Percentiles rank a stretch among this genome's conserved stretches.
Conservation (phyloP, 78 protist genomes). For the Goniomonas avonlea region DNA sequence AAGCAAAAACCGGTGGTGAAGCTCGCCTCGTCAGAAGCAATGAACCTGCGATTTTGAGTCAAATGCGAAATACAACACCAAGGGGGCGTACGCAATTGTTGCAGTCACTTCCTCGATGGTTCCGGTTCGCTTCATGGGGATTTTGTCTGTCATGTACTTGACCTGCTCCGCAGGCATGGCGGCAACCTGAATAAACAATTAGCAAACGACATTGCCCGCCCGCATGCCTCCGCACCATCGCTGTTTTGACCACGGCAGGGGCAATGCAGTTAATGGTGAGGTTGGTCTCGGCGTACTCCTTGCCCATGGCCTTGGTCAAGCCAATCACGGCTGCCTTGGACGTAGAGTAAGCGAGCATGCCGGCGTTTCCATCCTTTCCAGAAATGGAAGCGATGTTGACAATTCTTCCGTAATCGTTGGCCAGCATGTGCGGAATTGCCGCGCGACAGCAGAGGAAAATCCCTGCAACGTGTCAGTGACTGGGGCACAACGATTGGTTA, state of each 20-base stretch:
- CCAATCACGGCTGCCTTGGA: conserved; percentile 21
- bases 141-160: conserved; percentile 22
- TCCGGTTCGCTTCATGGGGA: not conserved
- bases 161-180: too few species aligned
- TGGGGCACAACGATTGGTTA: not conserved
- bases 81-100: too few species aligned
- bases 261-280: conserved; percentile 2
- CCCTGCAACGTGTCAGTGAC: not conserved
- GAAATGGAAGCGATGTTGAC: conserved; percentile 30
- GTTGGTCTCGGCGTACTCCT: conserved; percentile 23
- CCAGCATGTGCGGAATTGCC: conserved; percentile 20
- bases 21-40: not conserved
- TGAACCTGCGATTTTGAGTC: too few species aligned
- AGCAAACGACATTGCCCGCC: too few species aligned
- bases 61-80: too few species aligned
- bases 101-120: not conserved
- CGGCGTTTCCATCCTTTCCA: conserved; percentile 33
- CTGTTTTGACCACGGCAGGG: conserved; percentile 12
- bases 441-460: not conserved
- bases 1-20: not conserved
- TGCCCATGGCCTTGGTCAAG: conserved; percentile 2
- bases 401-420: conserved; percentile 12
- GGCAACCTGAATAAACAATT: too few species aligned
- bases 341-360: conserved; percentile 1
- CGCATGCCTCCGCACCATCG: too few species aligned